Evolutionary conservation across 1,284 basidiomycete species (phyloP).

Genomic region (Marasmius sp.): DNA sequence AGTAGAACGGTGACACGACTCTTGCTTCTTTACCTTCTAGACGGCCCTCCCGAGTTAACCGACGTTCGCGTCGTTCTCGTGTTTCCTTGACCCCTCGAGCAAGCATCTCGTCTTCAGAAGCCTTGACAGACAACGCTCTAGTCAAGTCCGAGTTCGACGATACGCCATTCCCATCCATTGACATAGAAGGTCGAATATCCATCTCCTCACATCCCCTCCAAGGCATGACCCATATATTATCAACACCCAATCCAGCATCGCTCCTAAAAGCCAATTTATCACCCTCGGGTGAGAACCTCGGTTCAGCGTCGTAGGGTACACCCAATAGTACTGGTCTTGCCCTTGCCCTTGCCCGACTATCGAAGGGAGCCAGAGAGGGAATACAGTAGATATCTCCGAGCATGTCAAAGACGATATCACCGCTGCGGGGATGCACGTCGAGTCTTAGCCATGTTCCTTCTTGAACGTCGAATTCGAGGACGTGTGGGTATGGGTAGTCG

Average conservation of each 20-base stretch:
- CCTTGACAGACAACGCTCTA: constrained; percentile 35
- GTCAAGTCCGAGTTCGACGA: constrained; percentile 18
- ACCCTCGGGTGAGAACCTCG: constrained; percentile 69
- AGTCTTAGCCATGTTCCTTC: constrained; percentile 75
- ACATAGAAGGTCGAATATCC: constrained; percentile 42
- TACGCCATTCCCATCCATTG: constrained; percentile 15
- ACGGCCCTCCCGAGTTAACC: constrained; percentile 62
- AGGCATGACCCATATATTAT: constrained; percentile 69
- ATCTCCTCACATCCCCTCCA: constrained; percentile 65
- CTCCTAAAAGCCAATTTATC: constrained; percentile 62
- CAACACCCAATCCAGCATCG: constrained; percentile 68
- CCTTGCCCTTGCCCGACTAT: constrained; percentile 20
- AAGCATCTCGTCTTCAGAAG: constrained; percentile 49
- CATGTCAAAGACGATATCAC: constrained; percentile 76
- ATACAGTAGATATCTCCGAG: constrained; percentile 73
- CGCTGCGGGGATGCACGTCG: constrained; percentile 64
- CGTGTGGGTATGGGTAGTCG: constrained; percentile 67
- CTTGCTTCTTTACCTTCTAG: constrained; percentile 35
- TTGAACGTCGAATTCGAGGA: constrained; percentile 63
- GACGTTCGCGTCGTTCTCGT: constrained; percentile 39
- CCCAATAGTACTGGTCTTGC: constrained; percentile 58
- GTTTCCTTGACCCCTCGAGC: constrained; percentile 51
- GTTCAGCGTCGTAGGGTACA: constrained; percentile 68
- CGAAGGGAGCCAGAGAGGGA: constrained; percentile 35
- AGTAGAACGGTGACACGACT: neutral